Conservation (phyloP, 805 yeast genomes). For the Jamesozyma spencerorum region DNA sequence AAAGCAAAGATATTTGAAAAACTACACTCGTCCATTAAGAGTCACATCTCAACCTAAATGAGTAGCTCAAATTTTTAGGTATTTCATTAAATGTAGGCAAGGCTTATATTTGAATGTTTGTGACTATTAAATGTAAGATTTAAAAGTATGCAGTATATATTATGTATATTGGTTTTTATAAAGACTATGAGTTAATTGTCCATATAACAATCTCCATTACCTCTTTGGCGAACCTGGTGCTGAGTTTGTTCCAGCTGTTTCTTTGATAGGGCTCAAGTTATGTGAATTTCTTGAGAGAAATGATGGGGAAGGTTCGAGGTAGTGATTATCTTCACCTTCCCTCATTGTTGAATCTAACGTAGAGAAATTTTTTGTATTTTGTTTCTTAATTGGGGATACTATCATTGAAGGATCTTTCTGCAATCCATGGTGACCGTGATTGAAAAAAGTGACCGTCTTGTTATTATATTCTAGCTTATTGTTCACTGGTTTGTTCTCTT, state of each 20-base stretch:
- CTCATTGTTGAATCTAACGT: background rate
- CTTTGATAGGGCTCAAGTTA: constrained; percentile 28
- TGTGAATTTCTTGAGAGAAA: constrained; percentile 14
- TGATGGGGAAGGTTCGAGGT: constrained; percentile 22
- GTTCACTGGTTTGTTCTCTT: constrained; percentile 25
- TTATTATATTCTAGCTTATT: constrained; percentile 31
- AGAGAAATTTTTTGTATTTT: too few species aligned
- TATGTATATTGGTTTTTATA: too few species aligned
- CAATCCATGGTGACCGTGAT: constrained; percentile 9
- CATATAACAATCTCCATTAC: too few species aligned
- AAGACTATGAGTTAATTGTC: too few species aligned
- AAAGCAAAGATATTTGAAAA: constrained; percentile 7
- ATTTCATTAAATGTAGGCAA: too few species aligned
- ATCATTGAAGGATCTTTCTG: constrained; percentile 3
- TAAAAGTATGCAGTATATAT: too few species aligned
- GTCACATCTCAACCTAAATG: constrained; percentile 1
- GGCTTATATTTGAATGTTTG: too few species aligned
- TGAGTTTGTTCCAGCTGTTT: constrained; percentile 14
- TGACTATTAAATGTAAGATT: too few species aligned
- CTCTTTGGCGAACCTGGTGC: constrained; percentile 24
- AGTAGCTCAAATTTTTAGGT: background rate
- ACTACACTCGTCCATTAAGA: constrained; percentile 8
- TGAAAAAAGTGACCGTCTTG: constrained; percentile 34
- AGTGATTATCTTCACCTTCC: background rate
- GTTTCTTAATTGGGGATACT: constrained; percentile 2